Evolutionary conservation across 192 early-diverging fungal species (phyloP).

Genomic region (Linnemannia schmuckeri): DNA sequence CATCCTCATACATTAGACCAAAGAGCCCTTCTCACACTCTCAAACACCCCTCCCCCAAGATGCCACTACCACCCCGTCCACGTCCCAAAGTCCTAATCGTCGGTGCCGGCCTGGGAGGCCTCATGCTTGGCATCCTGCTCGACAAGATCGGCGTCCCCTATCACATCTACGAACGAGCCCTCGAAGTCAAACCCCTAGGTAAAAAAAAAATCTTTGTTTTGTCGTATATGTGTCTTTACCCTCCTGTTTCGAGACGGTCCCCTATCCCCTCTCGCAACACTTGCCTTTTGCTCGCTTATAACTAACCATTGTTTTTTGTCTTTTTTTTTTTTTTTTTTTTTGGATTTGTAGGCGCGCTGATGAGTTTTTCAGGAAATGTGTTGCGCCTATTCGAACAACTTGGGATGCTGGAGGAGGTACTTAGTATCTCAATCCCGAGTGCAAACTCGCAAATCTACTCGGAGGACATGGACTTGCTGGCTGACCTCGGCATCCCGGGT

Average conservation of each 20-base stretch:
- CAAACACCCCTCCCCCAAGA: neutral
- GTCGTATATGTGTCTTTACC: too few relatives aligned
- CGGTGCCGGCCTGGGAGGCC: neutral
- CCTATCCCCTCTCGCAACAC: neutral
- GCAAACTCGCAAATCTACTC: neutral
- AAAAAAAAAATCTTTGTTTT: neutral
- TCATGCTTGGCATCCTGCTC: neutral
- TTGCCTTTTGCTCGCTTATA: too few relatives aligned
- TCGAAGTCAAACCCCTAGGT: conserved; percentile 3
- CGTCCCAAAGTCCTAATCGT: conserved; percentile 5
- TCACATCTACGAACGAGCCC: conserved; percentile 8
- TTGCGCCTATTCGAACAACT: neutral
- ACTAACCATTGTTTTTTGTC: too few relatives aligned
- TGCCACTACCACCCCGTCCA: neutral
- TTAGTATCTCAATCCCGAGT: neutral
- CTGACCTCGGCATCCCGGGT: neutral
- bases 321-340: neutral
- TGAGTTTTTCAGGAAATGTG: neutral
- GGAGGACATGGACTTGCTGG: neutral
- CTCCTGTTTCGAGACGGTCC: too few relatives aligned
- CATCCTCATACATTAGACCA: neutral
- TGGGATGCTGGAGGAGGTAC: neutral
- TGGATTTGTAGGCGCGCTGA: neutral
- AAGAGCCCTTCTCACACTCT: neutral
- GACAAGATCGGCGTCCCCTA: neutral